Conservation (phyloP, 2,329 filamentous ascomycete species). For the Nigrospora oryzae region DNA sequence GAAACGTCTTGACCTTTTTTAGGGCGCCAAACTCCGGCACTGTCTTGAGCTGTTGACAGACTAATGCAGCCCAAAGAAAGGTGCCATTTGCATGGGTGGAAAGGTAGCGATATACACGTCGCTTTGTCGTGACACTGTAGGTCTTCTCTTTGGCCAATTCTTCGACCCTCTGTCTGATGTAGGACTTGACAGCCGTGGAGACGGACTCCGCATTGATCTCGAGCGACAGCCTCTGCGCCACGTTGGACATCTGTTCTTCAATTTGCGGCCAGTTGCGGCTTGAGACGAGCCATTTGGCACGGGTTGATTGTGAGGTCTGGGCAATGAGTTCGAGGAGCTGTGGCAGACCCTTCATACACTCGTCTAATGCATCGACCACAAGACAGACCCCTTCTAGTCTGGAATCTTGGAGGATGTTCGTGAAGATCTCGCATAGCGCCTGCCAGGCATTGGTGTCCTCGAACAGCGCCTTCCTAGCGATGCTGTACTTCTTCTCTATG, state of each 20-base stretch:
- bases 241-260: slow-evolving; percentile 15
- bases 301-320: slow-evolving; percentile 10
- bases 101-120: slow-evolving; percentile 3
- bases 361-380: slow-evolving; percentile 38
- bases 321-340: slow-evolving; percentile 26
- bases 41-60: slow-evolving; percentile 21
- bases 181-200: not conserved
- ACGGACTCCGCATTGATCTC: slow-evolving; percentile 16
- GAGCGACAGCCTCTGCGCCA: slow-evolving; percentile 18
- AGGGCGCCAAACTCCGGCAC: slow-evolving; percentile 16
- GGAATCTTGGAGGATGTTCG: slow-evolving; percentile 27
- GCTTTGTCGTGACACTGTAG: not conserved
- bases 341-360: slow-evolving; percentile 23
- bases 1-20: slow-evolving; percentile 12
- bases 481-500: slow-evolving; percentile 22
- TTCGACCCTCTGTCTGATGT: not conserved
- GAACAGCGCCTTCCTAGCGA: slow-evolving; percentile 22
- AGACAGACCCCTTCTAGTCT: slow-evolving; percentile 20
- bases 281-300: slow-evolving; percentile 32
- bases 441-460: slow-evolving; percentile 27
- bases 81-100: slow-evolving; percentile 25
- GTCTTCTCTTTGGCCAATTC: not conserved
- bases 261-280: slow-evolving; percentile 32
- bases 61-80: slow-evolving; percentile 35
- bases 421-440: slow-evolving; percentile 28